These are phyloP conservation scores for Alternaria consortialis DNA, from an alignment of 2,329 filamentous ascomycete genomes.

Conservation along the genomic window DNA sequence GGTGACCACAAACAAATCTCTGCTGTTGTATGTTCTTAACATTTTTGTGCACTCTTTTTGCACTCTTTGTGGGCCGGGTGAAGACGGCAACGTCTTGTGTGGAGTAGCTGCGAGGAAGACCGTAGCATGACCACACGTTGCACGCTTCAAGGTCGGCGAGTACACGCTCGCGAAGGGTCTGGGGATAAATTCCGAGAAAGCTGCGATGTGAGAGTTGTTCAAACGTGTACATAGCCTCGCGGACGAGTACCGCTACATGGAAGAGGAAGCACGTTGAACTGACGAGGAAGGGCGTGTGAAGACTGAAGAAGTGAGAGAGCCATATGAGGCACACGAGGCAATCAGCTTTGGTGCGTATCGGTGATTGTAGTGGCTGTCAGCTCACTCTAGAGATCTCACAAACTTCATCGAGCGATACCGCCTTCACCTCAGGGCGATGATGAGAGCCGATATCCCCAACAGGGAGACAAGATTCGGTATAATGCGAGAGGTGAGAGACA, in stretches of 20 bases:
- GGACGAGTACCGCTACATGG: neutral
- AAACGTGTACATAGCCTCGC: neutral
- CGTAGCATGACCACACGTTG: neutral
- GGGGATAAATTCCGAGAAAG: neutral
- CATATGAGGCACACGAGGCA: neutral
- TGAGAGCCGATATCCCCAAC: neutral
- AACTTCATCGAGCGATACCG: neutral
- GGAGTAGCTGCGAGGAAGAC: too few species aligned
- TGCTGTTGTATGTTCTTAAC: too few species aligned
- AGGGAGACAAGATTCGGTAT: neutral
- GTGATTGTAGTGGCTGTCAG: neutral
- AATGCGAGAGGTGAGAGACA: neutral
- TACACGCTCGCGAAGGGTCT: neutral
- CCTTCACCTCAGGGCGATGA: neutral
- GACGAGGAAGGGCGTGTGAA: neutral
- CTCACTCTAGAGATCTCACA: neutral
- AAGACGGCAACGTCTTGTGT: too few species aligned
- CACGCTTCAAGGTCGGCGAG: neutral
- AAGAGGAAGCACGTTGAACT: neutral
- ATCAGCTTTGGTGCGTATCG: neutral
- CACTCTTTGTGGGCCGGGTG: too few species aligned
- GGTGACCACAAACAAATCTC: too few species aligned
- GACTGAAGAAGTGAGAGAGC: neutral
- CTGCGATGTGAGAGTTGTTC: neutral
- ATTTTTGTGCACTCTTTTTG: too few species aligned